These are phyloP conservation scores for Nothopassalora personata DNA, from an alignment of 2,329 filamentous ascomycete genomes.

Conservation along the genomic window DNA sequence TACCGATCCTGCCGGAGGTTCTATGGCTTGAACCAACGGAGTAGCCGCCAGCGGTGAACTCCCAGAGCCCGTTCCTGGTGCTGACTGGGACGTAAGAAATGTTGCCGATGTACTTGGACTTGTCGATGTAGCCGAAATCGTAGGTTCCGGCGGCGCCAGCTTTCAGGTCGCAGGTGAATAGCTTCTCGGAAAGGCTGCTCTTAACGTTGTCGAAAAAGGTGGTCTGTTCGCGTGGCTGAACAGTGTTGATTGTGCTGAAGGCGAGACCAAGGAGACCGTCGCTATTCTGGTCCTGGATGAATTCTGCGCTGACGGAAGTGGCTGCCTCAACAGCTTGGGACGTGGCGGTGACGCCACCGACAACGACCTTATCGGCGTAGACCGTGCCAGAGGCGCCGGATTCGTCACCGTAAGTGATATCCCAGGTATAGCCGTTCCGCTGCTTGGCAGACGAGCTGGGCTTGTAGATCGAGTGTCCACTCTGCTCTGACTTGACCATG, in stretches of 20 bases:
- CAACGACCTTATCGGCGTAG: constrained; percentile 58
- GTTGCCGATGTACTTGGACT: constrained; percentile 49
- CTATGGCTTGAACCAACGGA: constrained; percentile 44
- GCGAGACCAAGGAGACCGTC: constrained; percentile 58
- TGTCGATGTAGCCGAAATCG: constrained; percentile 57
- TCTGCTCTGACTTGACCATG: constrained; percentile 46
- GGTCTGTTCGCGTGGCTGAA: constrained; percentile 45
- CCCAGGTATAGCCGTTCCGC: constrained; percentile 14
- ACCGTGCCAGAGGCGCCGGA: constrained; percentile 59
- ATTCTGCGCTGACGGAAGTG: constrained; percentile 50
- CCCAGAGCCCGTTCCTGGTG: constrained; percentile 58
- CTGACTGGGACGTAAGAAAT: constrained; percentile 55
- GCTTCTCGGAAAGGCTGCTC: constrained; percentile 43
- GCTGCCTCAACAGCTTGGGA: constrained; percentile 63
- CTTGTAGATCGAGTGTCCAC: constrained; percentile 55
- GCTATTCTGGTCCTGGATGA: constrained; percentile 47
- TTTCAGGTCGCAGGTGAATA: constrained; percentile 57
- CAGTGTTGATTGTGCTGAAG: constrained; percentile 56
- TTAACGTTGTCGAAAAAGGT: constrained; percentile 60
- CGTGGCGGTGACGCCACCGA: constrained; percentile 56
- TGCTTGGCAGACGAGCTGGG: constrained; percentile 43
- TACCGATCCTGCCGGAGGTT: constrained; percentile 42
- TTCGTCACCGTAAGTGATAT: constrained; percentile 61
- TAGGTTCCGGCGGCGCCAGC: constrained; percentile 49
- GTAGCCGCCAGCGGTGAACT: constrained; percentile 54